A percentile compares a stretch with the other conserved stretches of the same genome.
phyloP scores from a whole-genome alignment of 164 flowering plant species.

The Magnolia changhungtana region DNA sequence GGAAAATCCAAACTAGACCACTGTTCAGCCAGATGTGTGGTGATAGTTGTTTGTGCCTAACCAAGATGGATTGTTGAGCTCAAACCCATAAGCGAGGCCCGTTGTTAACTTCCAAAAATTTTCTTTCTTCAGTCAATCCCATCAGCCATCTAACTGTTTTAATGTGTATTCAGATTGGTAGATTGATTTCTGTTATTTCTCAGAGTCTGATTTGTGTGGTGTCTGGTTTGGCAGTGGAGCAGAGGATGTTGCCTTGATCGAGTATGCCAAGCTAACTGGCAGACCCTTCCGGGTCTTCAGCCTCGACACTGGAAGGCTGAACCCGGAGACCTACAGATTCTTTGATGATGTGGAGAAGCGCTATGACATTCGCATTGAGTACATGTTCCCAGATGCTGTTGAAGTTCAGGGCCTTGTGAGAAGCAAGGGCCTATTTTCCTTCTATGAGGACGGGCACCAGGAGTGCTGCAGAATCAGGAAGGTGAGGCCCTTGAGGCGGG shows the following conservation, averaged over 20 bases:
- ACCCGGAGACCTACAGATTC: conserved; percentile 79
- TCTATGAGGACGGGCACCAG: conserved; percentile 93
- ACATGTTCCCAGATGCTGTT: conserved; percentile 94
- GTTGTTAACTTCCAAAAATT: too few species aligned
- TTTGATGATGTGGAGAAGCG: conserved; percentile 82
- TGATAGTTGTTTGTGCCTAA: too few species aligned
- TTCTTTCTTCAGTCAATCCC: too few species aligned
- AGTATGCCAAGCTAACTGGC: conserved; percentile 86
- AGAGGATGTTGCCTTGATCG: conserved; percentile 92
- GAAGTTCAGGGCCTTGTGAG: conserved; percentile 90
- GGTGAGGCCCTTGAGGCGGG: conserved; percentile 86
- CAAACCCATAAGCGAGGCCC: too few species aligned
- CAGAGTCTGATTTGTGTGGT: neutral
- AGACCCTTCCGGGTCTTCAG: conserved; percentile 93
- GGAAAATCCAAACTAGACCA: too few species aligned
- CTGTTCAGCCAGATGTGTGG: too few species aligned
- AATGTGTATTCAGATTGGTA: neutral
- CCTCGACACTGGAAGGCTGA: conserved; percentile 89
- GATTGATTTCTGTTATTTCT: neutral
- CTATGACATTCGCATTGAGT: conserved; percentile 77
- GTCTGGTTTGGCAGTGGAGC: conserved; percentile 75
- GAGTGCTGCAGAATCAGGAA: conserved; percentile 98
- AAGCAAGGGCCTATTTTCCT: conserved; percentile 83
- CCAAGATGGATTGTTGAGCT: too few species aligned
- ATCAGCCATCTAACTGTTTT: too few species aligned